Conservation (phyloP, 805 yeast species). For the Millerago galiae region DNA sequence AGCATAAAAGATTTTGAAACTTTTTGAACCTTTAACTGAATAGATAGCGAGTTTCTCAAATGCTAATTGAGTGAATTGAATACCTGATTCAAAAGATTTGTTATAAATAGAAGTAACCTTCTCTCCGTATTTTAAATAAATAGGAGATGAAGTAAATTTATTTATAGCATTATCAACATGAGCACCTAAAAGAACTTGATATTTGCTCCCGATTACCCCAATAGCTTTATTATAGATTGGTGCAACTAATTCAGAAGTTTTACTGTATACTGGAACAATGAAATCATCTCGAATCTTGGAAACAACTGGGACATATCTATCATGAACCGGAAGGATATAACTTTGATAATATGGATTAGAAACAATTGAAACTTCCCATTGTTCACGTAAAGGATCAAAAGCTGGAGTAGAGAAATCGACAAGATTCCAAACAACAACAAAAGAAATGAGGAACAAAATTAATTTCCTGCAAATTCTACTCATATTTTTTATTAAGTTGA, state of each 20-base stretch:
- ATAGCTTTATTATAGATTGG: neutral
- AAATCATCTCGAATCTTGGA: constrained; percentile 3
- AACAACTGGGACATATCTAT: constrained; percentile 9
- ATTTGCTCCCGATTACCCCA: constrained; percentile 5
- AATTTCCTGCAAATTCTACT: constrained; percentile 9
- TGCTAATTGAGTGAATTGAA: neutral
- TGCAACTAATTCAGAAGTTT: no score
- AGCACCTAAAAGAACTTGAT: constrained; percentile 9
- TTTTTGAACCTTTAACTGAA: neutral
- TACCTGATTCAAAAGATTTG: neutral
- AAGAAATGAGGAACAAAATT: constrained; percentile 9
- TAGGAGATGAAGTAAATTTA: constrained; percentile 8
- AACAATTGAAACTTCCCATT: constrained; percentile 7
- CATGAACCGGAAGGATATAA: constrained; percentile 15
- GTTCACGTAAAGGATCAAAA: constrained; percentile 19
- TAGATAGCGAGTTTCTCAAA: constrained; percentile 2
- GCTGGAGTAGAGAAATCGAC: constrained; percentile 20
- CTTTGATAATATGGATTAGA: constrained; percentile 13
- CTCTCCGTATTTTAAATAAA: neutral
- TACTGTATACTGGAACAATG: constrained; percentile 14
- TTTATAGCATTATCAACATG: constrained; percentile 7
- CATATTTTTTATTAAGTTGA: neutral
- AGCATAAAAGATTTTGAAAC: neutral
- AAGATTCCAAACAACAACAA: constrained; percentile 10
- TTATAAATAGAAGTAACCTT: neutral